A percentile compares a stretch with the other conserved stretches of the same genome.
Evolutionary conservation across 129 eudicot species (phyloP).

Genomic region (Helianthus tuberosus): DNA sequence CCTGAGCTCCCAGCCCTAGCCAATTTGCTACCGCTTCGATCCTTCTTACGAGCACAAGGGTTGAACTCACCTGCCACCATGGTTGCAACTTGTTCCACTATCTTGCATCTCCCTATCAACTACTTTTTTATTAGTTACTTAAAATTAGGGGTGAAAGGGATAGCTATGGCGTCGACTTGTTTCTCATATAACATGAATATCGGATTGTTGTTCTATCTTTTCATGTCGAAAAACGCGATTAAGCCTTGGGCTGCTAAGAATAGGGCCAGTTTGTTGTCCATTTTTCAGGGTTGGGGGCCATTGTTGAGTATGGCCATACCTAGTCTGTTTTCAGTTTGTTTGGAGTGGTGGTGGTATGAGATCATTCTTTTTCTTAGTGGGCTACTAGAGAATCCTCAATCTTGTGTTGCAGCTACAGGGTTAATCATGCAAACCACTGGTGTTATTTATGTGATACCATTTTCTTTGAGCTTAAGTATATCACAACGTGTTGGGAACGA

Average conservation of each 20-base stretch:
- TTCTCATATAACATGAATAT: conserved; percentile 64
- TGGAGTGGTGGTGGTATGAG: conserved; percentile 99
- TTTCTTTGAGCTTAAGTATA: conserved; percentile 58
- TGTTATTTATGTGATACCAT: conserved; percentile 64
- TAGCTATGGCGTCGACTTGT: conserved; percentile 73
- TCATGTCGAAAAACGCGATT: conserved; percentile 51
- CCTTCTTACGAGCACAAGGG: conserved; percentile 73
- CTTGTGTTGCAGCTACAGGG: conserved; percentile 82
- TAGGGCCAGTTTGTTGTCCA: conserved; percentile 40
- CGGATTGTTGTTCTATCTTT: conserved; percentile 58
- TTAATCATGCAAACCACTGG: conserved; percentile 76
- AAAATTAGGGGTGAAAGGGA: conserved; percentile 71
- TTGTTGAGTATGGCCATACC: conserved; percentile 71
- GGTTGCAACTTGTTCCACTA: conserved; percentile 52
- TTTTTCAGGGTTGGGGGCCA: conserved; percentile 72
- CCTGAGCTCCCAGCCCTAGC: conserved; percentile 74
- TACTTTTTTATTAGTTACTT: conserved; percentile 58
- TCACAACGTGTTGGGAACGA: conserved; percentile 87
- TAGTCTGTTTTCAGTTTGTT: conserved; percentile 63
- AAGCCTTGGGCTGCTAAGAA: conserved; percentile 81
- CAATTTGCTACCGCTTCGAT: conserved; percentile 56
- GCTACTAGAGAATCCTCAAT: conserved; percentile 64
- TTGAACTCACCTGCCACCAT: conserved; percentile 60
- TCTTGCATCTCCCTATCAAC: conserved; percentile 75
- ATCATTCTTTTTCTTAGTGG: conserved; percentile 74